These are phyloP conservation scores for Paxillus involutus DNA, from an alignment of 768 basidiomycete genomes.

Conservation along the genomic window DNA sequence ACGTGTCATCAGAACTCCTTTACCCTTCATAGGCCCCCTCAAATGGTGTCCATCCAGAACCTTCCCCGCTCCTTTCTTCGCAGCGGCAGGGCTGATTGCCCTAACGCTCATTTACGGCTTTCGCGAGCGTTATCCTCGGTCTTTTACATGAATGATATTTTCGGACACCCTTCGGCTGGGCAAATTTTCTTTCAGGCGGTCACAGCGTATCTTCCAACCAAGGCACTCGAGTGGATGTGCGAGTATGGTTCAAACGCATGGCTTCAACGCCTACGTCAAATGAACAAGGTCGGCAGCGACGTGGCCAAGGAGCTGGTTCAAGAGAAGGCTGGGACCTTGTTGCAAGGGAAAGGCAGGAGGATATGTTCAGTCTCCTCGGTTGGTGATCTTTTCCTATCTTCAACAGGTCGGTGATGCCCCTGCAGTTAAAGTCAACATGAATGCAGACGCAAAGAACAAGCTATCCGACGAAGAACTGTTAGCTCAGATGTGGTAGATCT, in stretches of 20 bases:
- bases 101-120: constrained; percentile 1
- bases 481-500: constrained; percentile 19
- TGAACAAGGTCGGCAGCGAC: not conserved
- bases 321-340: constrained; percentile 11
- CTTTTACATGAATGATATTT: not conserved
- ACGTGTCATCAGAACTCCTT: constrained; percentile 5
- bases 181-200: constrained; percentile 33
- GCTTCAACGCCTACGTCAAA: not conserved
- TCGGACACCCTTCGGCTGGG: constrained; percentile 4
- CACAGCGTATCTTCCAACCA: constrained; percentile 30
- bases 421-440: constrained; percentile 30
- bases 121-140: not conserved
- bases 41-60: not conserved
- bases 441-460: constrained; percentile 21
- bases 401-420: not conserved
- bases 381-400: not conserved
- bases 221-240: constrained; percentile 36
- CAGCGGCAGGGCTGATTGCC: not conserved
- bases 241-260: constrained; percentile 29
- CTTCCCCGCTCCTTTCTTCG: not conserved
- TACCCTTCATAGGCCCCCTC: not conserved
- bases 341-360: constrained; percentile 3
- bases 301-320: constrained; percentile 9
- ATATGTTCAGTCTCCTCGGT: constrained; percentile 39
- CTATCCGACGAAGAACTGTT: constrained; percentile 13